Base-by-base conservation (phyloP, 805 yeast genomes). In the Ogataea glucozyma region DNA sequence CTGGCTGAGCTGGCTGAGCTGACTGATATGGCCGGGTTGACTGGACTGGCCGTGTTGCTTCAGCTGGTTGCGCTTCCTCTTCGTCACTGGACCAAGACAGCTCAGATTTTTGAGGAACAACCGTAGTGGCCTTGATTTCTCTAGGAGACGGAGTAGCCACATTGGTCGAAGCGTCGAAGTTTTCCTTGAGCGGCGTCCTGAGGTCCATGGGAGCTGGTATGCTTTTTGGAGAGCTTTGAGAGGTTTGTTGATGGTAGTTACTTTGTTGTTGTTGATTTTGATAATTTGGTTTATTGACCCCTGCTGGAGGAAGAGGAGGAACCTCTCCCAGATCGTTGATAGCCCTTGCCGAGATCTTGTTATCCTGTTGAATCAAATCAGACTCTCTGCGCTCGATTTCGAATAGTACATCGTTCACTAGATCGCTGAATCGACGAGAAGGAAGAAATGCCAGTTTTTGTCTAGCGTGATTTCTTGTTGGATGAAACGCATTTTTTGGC, bases 381-480 rank as follows among this genome's bases (percentile, higher is more conserved):
- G 56, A 46, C 23, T 53, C 57, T 35, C 63, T 55, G 31, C 96
- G 77, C 57, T 85, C 88, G 38, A 89, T 86, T 64, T 93, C 99
- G 61, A 70, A 87, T 31, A 85, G 71, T 31, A 93, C 89, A 61
- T 93, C 99, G 44, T 85, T 82, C 14, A 88, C 95, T 61, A 93
- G 76, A 61, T 91, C 99, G 54, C 83, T 83, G 67, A 93, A 93
- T 47, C 98, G 69, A 3, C 82, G 63, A 38, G 82, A 81, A 2
- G 96, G 93, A 45, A 93, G 75, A 37, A 86, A 80, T 4, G 97
- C 84, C 53, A 93, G 74, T 66, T 90, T 91, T 63, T 87, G 87
- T 55, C 99, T 76, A 2, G 99, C 98, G 64, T 89, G 95, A 60
- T 93, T 95, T 58, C 99, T 78, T 60, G 89, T 90, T 31, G 95